A percentile compares a stretch with the other conserved stretches of the same genome.
phyloP scores from a whole-genome alignment of 257 asterid genomes.

The Nicotiana noctiflora region DNA sequence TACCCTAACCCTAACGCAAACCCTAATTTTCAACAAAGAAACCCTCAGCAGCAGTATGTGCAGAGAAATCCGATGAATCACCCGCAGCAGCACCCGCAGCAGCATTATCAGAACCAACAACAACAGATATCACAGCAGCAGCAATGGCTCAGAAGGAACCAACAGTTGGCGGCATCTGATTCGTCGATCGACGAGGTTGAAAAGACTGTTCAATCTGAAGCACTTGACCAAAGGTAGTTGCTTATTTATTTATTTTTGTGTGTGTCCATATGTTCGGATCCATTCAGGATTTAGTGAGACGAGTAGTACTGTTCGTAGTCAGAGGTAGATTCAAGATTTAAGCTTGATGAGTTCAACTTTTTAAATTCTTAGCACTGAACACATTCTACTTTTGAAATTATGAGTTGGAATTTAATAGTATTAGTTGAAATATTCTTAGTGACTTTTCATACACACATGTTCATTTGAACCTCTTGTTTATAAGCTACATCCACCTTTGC shows the following conservation, averaged over 20 bases:
- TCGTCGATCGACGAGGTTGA: slow-evolving; percentile 70
- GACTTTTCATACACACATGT: no score
- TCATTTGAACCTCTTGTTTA: no score
- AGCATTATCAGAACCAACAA: slow-evolving; percentile 24
- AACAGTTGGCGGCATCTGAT: slow-evolving; percentile 42
- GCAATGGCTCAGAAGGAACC: slow-evolving; percentile 75
- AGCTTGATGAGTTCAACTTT: no score
- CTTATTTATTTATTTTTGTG: background rate
- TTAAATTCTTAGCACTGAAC: no score
- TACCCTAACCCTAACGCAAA: slow-evolving; percentile 35
- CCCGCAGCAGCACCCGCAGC: slow-evolving; percentile 50
- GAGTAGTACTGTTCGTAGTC: no score
- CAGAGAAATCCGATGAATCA: slow-evolving; percentile 54
- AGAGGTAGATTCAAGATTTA: no score
- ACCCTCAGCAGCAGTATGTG: slow-evolving; percentile 66
- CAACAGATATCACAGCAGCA: slow-evolving; percentile 23
- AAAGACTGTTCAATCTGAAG: slow-evolving; percentile 84
- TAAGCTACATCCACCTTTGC: background rate
- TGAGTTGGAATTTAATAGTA: no score
- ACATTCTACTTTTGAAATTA: no score
- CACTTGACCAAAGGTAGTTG: slow-evolving; percentile 63
- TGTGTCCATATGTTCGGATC: background rate
- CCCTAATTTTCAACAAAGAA: slow-evolving; percentile 67
- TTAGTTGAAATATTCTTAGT: no score
- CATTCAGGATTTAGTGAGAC: background rate